Evolutionary conservation across 1,139 yeast genomes (phyloP), one percentile per base, ranked within the genome.

Genomic region (Taphrina communis): DNA sequence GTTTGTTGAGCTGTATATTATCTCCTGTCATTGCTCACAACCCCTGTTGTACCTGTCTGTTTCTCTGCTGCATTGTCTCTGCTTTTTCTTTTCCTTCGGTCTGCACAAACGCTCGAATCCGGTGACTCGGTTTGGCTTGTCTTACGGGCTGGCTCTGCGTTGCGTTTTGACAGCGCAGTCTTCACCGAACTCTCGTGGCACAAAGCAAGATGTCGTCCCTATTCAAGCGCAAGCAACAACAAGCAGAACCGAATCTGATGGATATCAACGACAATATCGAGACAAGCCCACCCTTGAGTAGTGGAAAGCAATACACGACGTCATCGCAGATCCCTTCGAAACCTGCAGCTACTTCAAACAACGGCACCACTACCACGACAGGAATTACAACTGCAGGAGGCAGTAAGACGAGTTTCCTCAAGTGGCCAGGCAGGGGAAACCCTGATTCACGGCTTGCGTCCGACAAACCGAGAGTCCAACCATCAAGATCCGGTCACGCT

Each of bases 211-310:
- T 50, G 55, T 50, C 55, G 11, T n/a, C 42, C 42, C 21, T 62
- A 6, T 62, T 62, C 52, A 62, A 62, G 53, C 66, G 66, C 51
- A 62, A 62, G 59, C 66, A 62, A 41, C 48, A 41, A 42, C 39
- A 39, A 31, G 56, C 39, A 6, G 67, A 63, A 21, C 55, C 60
- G 3, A 39, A 59, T 11, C 36, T 63, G 21, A 51, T 63, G 44
- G 67, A 63, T 38, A 46, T 63, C 25, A 61, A 63, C 55, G 67
- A 42, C 56, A 46, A 53, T 14, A 19, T 25, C 19, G 42, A 51
- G 31, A 6, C 59, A 42, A 35, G 14, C n/a, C n/a, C 36, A 50
- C 8, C 35, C 19, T n/a, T 14, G 48, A 53, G 14, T 36, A 17
- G 8, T 53, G 55, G 55, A 7, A 9, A 31, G 9, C 55, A 50